phyloP scores from a whole-genome alignment of 345 rosid species.

The Murraya koenigii region DNA sequence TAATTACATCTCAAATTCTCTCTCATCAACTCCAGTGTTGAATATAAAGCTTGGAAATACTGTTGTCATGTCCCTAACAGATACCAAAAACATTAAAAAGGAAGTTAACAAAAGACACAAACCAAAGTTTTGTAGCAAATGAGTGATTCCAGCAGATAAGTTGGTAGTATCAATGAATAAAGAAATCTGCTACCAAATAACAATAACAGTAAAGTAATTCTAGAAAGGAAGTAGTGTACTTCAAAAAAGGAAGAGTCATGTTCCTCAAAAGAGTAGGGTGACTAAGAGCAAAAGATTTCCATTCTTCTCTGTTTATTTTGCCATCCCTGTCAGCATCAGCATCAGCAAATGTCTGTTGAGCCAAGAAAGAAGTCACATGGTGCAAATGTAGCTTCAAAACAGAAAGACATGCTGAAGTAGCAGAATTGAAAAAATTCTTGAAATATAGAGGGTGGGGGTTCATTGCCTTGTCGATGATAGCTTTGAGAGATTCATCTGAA shows the following conservation, averaged over 20 bases:
- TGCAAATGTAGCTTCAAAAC: background rate
- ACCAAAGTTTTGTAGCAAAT: background rate
- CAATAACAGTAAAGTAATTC: background rate
- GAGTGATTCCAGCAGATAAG: background rate
- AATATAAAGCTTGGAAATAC: conserved; percentile 67
- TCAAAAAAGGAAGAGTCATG: conserved; percentile 57
- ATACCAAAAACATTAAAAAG: background rate
- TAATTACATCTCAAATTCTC: background rate
- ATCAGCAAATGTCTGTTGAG: conserved; percentile 51
- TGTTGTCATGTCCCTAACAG: conserved; percentile 47
- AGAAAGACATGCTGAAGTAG: background rate
- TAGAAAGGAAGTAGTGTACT: conserved; percentile 23
- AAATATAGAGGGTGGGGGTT: background rate
- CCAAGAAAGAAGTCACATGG: background rate
- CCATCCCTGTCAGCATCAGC: conserved; percentile 54
- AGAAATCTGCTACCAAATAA: background rate
- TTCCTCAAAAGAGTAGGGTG: conserved; percentile 54
- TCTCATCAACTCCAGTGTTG: conserved; percentile 56
- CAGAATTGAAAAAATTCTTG: background rate
- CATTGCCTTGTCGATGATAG: conserved; percentile 28
- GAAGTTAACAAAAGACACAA: too few relatives aligned
- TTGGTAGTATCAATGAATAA: too few relatives aligned
- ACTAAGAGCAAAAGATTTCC: conserved; percentile 41
- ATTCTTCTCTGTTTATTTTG: conserved; percentile 54
- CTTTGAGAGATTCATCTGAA: conserved; percentile 23